Percentiles rank a stretch among this genome's conserved stretches.
Conservation (phyloP, 495 filamentous ascomycete genomes). For the Podospora fimiseda region DNA sequence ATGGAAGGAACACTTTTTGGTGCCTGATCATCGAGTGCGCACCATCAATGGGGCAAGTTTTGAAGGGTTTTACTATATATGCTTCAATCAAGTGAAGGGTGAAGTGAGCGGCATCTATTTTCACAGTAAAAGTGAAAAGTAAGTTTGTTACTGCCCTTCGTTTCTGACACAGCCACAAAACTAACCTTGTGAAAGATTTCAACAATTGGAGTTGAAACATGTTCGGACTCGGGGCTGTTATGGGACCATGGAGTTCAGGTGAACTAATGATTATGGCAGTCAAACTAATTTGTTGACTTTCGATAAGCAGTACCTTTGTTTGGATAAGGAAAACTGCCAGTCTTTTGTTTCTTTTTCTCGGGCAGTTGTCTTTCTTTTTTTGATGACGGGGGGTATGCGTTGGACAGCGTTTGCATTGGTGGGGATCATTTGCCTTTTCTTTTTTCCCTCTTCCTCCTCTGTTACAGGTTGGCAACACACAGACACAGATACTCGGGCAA, state of each 20-base stretch:
- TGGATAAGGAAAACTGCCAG: too few relatives aligned
- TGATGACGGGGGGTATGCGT: too few relatives aligned
- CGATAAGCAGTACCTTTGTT: too few relatives aligned
- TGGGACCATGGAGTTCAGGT: conserved; percentile 90
- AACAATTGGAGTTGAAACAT: conserved; percentile 87
- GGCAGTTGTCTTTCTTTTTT: too few relatives aligned
- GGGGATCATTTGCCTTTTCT: too few relatives aligned
- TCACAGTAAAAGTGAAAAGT: conserved; percentile 96
- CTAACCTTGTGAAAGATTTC: conserved; percentile 53
- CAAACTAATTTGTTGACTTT: too few relatives aligned
- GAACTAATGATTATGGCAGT: conserved; percentile 33
- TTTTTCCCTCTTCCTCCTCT: too few relatives aligned
- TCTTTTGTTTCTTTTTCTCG: too few relatives aligned
- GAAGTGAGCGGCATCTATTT: conserved; percentile 92
- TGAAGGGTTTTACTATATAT: conserved; percentile 99
- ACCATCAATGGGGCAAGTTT: conserved; percentile 93
- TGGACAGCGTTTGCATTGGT: too few relatives aligned
- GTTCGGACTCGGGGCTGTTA: conserved; percentile 79
- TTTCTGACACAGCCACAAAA: background rate
- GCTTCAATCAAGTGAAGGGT: conserved; percentile 87
- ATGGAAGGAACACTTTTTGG: conserved; percentile 98
- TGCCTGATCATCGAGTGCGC: conserved; percentile 86
- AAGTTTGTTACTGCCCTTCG: conserved; percentile 29
- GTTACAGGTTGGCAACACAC: too few relatives aligned
- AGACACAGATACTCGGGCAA: too few relatives aligned